Conservation (phyloP, 805 yeast genomes). For the Isabelozyma heimii region DNA sequence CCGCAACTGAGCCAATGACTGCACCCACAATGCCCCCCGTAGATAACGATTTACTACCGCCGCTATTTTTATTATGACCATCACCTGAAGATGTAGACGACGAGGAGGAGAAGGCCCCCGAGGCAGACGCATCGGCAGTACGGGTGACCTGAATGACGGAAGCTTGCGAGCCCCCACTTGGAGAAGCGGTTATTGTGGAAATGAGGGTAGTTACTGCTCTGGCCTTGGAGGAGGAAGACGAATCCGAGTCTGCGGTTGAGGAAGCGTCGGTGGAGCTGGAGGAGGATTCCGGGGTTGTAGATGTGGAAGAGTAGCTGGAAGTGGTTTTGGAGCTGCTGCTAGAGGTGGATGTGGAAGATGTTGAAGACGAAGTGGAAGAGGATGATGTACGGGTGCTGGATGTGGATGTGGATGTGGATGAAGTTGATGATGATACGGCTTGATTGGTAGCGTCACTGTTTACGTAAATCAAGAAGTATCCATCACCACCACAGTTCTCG, state of each 20-base stretch:
- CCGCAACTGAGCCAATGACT: constrained; percentile 41
- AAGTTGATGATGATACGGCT: constrained; percentile 7
- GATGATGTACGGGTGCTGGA: constrained; percentile 7
- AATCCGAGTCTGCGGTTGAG: constrained; percentile 8
- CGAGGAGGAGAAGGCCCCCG: constrained; percentile 13
- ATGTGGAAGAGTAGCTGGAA: constrained; percentile 5
- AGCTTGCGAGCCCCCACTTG: constrained; percentile 3
- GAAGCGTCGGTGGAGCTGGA: constrained; percentile 7
- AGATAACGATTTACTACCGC: constrained; percentile 18
- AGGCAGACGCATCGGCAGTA: constrained; percentile 1
- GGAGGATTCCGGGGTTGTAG: constrained; percentile 5
- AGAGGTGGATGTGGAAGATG: constrained; percentile 3
- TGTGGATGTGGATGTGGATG: constrained; percentile 4
- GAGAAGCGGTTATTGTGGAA: constrained; percentile 1
- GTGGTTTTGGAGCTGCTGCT: constrained; percentile 1
- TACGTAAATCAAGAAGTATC: constrained; percentile 30
- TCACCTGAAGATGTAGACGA: constrained; percentile 17
- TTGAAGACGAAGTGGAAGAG: constrained; percentile 5
- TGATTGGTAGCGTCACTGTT: constrained; percentile 19
- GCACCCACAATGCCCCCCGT: constrained; percentile 43
- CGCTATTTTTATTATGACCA: constrained; percentile 11
- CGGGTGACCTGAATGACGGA: constrained; percentile 4
- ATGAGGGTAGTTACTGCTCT: constrained; percentile 1
- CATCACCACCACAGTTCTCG: constrained; percentile 39
- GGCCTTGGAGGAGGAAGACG: constrained; percentile 6